Evolutionary conservation across 345 rosid genomes (phyloP).

Genomic region (Anastatica hierochuntica): DNA sequence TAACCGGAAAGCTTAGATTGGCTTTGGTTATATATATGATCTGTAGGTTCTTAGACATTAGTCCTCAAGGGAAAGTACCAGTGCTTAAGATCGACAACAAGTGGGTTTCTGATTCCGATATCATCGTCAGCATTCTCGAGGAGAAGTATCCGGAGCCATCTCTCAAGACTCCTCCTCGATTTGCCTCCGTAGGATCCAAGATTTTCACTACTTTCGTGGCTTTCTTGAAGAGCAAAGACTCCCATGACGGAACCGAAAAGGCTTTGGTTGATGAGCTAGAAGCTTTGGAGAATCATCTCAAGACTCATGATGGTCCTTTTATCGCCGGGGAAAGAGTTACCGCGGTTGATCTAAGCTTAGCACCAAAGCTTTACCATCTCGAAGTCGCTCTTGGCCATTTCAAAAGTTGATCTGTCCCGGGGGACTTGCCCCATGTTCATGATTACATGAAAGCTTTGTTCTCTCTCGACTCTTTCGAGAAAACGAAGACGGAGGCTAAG

Average conservation of each 20-base stretch:
- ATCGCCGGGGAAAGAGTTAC: slow-evolving; percentile 71
- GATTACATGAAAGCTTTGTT: slow-evolving; percentile 48
- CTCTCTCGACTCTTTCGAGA: slow-evolving; percentile 53
- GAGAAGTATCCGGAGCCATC: slow-evolving; percentile 75
- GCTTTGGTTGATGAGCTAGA: slow-evolving; percentile 68
- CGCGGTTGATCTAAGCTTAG: slow-evolving; percentile 76
- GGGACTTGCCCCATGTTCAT: slow-evolving; percentile 45
- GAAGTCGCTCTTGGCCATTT: slow-evolving; percentile 73
- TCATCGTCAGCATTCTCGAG: slow-evolving; percentile 64
- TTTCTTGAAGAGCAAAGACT: slow-evolving; percentile 81
- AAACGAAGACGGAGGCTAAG: slow-evolving; percentile 53
- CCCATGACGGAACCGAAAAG: slow-evolving; percentile 62
- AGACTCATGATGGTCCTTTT: slow-evolving; percentile 65
- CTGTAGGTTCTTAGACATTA: slow-evolving; percentile 67
- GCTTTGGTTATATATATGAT: background rate
- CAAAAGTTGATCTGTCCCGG: slow-evolving; percentile 78
- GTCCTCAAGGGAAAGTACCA: slow-evolving; percentile 81
- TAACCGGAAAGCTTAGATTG: too few relatives aligned
- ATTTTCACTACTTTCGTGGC: slow-evolving; percentile 49
- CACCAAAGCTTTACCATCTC: slow-evolving; percentile 88
- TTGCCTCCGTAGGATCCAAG: slow-evolving; percentile 68
- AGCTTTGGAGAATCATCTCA: slow-evolving; percentile 74
- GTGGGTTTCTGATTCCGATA: slow-evolving; percentile 85
- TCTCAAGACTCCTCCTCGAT: slow-evolving; percentile 49
- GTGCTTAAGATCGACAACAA: slow-evolving; percentile 61